Base-by-base conservation (phyloP, 2,329 filamentous ascomycete genomes). In the Trichoderma breve region DNA sequence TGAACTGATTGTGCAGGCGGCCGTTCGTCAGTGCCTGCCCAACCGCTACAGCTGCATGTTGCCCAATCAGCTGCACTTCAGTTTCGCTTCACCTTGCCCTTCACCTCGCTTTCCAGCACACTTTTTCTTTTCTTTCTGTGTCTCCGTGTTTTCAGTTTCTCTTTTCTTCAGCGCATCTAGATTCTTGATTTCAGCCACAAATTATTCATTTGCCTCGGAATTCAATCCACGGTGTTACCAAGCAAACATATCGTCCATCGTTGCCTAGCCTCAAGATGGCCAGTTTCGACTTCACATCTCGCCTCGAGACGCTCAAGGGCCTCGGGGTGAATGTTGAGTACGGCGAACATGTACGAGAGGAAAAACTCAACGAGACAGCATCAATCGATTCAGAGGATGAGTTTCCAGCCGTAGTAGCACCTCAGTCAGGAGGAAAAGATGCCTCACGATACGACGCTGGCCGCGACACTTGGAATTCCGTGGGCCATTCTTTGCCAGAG, bases 261-360 rank as follows among this genome's bases (percentile, higher is more conserved):
- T 55, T n/a, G 24, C 24, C 30, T 15, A 30, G 1, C 34, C 18
- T 62, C 60, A 39, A 6, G 55, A 79, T 79, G 77, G 58, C 76
- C 4, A 71, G 67, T 12, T 63, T 72, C 9, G 60, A 75, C n/a
- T 57, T 76, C 8, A 57, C 55, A 24, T 61, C 58, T 36, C 78
- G 76, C 12, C 60, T 79, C 28, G 73, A 75, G 73, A 73, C 58
- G 70, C 74, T 79, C 24, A 74, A 74, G 57, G 51, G 76, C 30
- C 64, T 79, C 18, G 77, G 76, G 18, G 72, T 75, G 34, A 68
- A 28, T 3, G 14, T 67, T 34, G 34, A 68, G 21, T 58, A 70
- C 18, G 28, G 70, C 3, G 43, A 73, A 11, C 70, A 66, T 43
- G n/a, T 70, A 0, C 24, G n/a, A 34, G 47, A 24, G 21, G 43